Evolutionary conservation across 768 basidiomycete genomes (phyloP).

Genomic region (Artomyces pyxidatus): DNA sequence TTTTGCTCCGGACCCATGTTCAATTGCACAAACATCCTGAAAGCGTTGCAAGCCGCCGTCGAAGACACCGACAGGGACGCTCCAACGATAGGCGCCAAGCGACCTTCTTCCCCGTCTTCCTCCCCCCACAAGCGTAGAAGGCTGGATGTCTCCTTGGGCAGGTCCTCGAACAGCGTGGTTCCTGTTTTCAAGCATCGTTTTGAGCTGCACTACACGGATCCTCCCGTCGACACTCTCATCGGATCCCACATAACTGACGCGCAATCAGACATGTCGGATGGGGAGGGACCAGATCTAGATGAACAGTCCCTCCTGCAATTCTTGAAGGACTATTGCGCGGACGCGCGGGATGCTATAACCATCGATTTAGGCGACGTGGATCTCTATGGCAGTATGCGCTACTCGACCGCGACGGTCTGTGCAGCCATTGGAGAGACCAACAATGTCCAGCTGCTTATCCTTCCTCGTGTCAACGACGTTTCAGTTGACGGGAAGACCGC

Average conservation of each 20-base stretch:
- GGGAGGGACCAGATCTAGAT: neutral
- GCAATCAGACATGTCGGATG: neutral
- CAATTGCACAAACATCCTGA: neutral
- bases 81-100: too few relatives aligned
- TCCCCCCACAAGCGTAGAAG: neutral
- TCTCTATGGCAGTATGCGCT: neutral
- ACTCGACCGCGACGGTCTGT: neutral
- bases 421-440: constrained; percentile 3
- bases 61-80: too few relatives aligned
- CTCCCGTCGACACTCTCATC: neutral
- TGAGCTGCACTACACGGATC: neutral
- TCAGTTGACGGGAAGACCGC: constrained; percentile 2
- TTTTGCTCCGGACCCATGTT: too few relatives aligned
- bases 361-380: constrained; percentile 10
- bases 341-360: constrained; percentile 6
- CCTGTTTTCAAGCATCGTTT: neutral
- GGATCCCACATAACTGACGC: neutral
- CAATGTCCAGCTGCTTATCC: constrained; percentile 5
- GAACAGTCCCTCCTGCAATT: constrained; percentile 8
- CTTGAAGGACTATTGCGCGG: constrained; percentile 5
- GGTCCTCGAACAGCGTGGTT: neutral
- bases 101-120: too few relatives aligned
- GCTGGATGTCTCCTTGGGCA: neutral
- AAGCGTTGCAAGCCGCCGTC: neutral
- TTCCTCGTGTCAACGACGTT: constrained; percentile 1